phyloP scores from a whole-genome alignment of 257 asterid genomes.

The Fraxinus excelsior region DNA sequence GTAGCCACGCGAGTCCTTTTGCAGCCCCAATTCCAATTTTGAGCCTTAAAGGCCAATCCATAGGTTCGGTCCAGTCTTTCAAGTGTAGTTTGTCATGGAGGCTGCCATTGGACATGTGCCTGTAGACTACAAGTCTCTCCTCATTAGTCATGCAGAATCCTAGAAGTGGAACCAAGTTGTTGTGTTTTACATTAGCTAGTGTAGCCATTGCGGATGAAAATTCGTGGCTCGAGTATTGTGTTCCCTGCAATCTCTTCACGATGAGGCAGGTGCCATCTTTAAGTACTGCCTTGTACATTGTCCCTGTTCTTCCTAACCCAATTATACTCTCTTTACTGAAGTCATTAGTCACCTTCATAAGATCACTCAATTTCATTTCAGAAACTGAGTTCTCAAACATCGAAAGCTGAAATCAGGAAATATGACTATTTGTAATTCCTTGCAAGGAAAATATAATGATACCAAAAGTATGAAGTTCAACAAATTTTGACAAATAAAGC shows the following conservation, averaged over 20 bases:
- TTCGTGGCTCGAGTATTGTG: slow-evolving; percentile 53
- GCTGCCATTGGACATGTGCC: slow-evolving; percentile 55
- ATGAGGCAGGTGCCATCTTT: slow-evolving; percentile 51
- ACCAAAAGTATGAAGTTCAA: neutral
- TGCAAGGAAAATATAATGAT: neutral
- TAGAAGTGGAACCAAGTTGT: slow-evolving; percentile 56
- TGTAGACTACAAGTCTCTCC: slow-evolving; percentile 56
- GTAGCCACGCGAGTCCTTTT: slow-evolving; percentile 70
- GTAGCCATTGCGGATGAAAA: slow-evolving; percentile 50
- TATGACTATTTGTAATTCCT: no score
- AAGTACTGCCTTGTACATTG: slow-evolving; percentile 55
- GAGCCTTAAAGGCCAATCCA: slow-evolving; percentile 59
- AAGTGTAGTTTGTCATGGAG: slow-evolving; percentile 43
- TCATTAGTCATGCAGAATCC: slow-evolving; percentile 54
- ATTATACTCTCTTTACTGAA: slow-evolving; percentile 59
- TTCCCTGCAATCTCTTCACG: slow-evolving; percentile 59
- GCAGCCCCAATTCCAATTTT: slow-evolving; percentile 50
- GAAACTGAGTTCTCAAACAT: slow-evolving; percentile 55
- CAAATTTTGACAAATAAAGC: no score
- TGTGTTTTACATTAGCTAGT: slow-evolving; percentile 49
- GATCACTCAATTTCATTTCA: slow-evolving; percentile 55
- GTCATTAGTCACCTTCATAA: slow-evolving; percentile 55
- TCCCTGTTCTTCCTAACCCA: slow-evolving; percentile 60
- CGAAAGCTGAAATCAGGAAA: slow-evolving; percentile 22
- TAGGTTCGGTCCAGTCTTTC: slow-evolving; percentile 21